Percentiles rank a stretch among this genome's conserved stretches.
phyloP scores from a whole-genome alignment of 2,329 filamentous ascomycete species.

The Plenodomus biglobosus region DNA sequence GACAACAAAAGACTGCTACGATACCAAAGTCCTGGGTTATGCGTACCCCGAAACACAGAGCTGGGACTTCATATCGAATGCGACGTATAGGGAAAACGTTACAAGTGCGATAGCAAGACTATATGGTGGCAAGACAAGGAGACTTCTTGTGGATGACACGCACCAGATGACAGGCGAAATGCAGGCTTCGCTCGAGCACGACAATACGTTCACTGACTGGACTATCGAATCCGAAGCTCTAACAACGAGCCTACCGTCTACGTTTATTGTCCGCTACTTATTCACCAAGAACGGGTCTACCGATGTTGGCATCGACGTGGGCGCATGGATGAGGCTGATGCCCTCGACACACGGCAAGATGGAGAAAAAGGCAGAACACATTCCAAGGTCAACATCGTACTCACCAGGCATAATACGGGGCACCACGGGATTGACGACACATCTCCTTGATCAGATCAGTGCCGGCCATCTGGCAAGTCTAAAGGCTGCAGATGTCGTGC shows the following conservation, averaged over 20 bases:
- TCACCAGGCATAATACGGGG: constrained; percentile 14
- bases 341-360: constrained; percentile 7
- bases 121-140: constrained; percentile 16
- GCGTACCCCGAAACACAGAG: constrained; percentile 41
- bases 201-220: constrained; percentile 31
- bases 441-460: constrained; percentile 27
- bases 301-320: constrained; percentile 20
- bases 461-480: constrained; percentile 23
- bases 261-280: constrained; percentile 27
- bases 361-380: not conserved
- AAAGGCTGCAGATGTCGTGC: constrained; percentile 23
- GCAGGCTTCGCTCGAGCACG: not conserved
- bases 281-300: constrained; percentile 11
- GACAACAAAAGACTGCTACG: constrained; percentile 30
- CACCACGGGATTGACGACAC: constrained; percentile 27
- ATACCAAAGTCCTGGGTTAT: constrained; percentile 34
- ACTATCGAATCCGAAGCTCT: constrained; percentile 18
- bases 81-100: constrained; percentile 12
- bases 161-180: not conserved
- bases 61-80: constrained; percentile 17
- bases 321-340: constrained; percentile 31
- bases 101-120: constrained; percentile 20
- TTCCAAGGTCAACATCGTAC: not conserved
- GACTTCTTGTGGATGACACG: not conserved
- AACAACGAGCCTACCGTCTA: constrained; percentile 9